Conservation (phyloP, 2,329 filamentous ascomycete genomes). For the Ampelomyces quisqualis region DNA sequence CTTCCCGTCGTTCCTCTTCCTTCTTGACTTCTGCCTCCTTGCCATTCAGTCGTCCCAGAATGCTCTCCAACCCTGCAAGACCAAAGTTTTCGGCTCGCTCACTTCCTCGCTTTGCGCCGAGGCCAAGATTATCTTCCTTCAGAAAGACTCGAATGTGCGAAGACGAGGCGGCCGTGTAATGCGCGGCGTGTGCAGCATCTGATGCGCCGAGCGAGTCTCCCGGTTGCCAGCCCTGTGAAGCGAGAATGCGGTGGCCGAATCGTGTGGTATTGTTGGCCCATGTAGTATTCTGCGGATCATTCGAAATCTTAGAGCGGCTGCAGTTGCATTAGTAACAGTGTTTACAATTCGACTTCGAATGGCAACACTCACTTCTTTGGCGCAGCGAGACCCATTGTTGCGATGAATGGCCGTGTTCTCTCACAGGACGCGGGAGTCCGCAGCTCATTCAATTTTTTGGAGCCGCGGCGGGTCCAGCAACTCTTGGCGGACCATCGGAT, state of each 20-base stretch:
- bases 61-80: constrained; percentile 79
- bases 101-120: constrained; percentile 77
- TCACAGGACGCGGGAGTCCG: constrained; percentile 17
- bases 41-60: constrained; percentile 87
- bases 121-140: constrained; percentile 87
- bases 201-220: constrained; percentile 79
- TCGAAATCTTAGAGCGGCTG: constrained; percentile 70
- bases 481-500: constrained; percentile 26
- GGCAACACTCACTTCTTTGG: constrained; percentile 60
- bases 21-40: constrained; percentile 73
- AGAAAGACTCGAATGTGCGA: constrained; percentile 82
- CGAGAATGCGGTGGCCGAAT: constrained; percentile 88
- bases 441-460: constrained; percentile 30
- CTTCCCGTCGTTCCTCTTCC: constrained; percentile 67
- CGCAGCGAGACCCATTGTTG: constrained; percentile 66
- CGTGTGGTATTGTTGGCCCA: constrained; percentile 81
- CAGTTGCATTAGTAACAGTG: constrained; percentile 15
- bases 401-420: constrained; percentile 7
- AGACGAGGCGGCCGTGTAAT: constrained; percentile 76
- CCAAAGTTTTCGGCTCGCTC: constrained; percentile 73
- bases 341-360: neutral
- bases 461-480: constrained; percentile 24
- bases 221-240: constrained; percentile 85
- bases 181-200: constrained; percentile 70
- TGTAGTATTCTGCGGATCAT: constrained; percentile 93